phyloP scores from a whole-genome alignment of 257 asterid species.

The Mentha longifolia region DNA sequence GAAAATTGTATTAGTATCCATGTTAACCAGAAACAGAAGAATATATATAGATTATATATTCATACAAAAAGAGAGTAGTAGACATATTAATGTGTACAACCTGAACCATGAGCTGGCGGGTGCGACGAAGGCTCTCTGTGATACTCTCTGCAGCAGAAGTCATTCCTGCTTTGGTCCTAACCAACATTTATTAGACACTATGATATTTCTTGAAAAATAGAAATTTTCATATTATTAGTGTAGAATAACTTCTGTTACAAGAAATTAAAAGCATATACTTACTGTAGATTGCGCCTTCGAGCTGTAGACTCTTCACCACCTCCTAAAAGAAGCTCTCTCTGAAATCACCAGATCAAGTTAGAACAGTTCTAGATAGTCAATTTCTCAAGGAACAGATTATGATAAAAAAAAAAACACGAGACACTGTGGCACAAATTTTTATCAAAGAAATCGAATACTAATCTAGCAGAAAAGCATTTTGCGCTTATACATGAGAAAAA shows the following conservation, averaged over 20 bases:
- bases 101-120: slow-evolving; percentile 98
- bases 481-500: not conserved
- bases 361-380: not conserved
- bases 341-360: slow-evolving; percentile 38
- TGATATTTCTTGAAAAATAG: not conserved
- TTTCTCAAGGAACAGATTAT: not conserved
- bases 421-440: not conserved
- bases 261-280: slow-evolving; percentile 34
- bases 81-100: slow-evolving; percentile 44
- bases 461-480: not conserved
- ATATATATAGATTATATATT: no score
- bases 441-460: not conserved
- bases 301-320: slow-evolving; percentile 96
- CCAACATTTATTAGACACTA: slow-evolving; percentile 26
- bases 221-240: not conserved
- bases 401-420: slow-evolving; percentile 1
- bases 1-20: slow-evolving; percentile 23
- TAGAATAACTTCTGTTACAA: not conserved
- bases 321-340: slow-evolving; percentile 96
- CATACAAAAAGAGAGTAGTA: not conserved
- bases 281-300: slow-evolving; percentile 90
- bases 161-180: slow-evolving; percentile 96
- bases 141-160: slow-evolving; percentile 97
- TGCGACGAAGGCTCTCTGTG: slow-evolving; percentile 93
- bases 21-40: not conserved